Evolutionary conservation across 192 early-diverging fungal genomes (phyloP).

Genomic region (Backusella macrospora): DNA sequence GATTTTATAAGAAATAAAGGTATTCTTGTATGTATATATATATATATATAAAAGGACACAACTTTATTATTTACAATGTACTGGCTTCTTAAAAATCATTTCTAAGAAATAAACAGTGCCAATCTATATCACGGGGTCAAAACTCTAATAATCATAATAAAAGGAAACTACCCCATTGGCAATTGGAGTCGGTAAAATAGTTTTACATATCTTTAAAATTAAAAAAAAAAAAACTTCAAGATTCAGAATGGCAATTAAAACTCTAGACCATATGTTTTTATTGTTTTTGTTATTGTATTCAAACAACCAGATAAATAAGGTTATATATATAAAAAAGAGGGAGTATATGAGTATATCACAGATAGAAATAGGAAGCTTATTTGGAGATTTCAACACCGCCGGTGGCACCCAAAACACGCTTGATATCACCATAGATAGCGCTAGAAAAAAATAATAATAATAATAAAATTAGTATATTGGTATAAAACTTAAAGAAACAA

Average conservation of each 20-base stretch:
- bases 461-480: neutral
- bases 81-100: too few relatives aligned
- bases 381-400: conserved; percentile 57
- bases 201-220: neutral
- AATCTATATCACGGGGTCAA: too few relatives aligned
- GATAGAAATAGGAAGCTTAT: neutral
- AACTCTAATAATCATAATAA: too few relatives aligned
- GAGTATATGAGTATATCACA: conserved; percentile 16
- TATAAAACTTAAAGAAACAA: neutral
- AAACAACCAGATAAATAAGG: conserved; percentile 17
- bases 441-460: conserved; percentile 16
- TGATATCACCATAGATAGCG: conserved; percentile 66
- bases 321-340: conserved; percentile 12
- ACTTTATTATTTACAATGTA: too few relatives aligned
- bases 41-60: too few relatives aligned
- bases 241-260: conserved; percentile 2
- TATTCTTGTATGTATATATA: too few relatives aligned
- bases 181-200: neutral
- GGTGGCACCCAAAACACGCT: conserved; percentile 65
- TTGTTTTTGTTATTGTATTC: conserved; percentile 13
- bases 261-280: conserved; percentile 1
- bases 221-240: neutral
- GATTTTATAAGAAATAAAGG: too few relatives aligned
- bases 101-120: too few relatives aligned
- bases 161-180: too few relatives aligned